A percentile compares a stretch with the other conserved stretches of the same genome.
These are phyloP conservation scores for Phytophthora parvispora DNA, from an alignment of 352 stramenopile genomes.

Conservation along the genomic window DNA sequence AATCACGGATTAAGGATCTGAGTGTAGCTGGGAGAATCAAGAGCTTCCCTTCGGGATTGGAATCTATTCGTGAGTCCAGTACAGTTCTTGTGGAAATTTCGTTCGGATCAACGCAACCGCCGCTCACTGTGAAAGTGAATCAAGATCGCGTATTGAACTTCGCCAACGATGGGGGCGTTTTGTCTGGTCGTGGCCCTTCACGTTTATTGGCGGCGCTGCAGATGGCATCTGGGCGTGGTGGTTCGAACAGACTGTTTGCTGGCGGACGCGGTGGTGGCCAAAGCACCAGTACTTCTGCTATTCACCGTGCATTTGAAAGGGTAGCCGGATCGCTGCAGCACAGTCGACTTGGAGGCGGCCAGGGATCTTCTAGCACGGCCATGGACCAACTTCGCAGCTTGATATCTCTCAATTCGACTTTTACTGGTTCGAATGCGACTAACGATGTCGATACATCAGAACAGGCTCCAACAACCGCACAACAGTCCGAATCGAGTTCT, in stretches of 20 bases:
- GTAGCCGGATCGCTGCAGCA: conserved; percentile 49
- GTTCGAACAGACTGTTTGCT: conserved; percentile 34
- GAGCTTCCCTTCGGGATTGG: conserved; percentile 63
- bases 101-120: conserved; percentile 47
- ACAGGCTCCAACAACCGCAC: conserved; percentile 1
- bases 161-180: conserved; percentile 24
- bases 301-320: conserved; percentile 57
- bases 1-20: conserved; percentile 43
- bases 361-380: conserved; percentile 30
- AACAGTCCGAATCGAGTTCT: conserved; percentile 4
- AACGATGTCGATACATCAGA: conserved; percentile 23
- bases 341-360: conserved; percentile 20
- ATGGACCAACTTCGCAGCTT: conserved; percentile 72
- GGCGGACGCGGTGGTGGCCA: conserved; percentile 16
- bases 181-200: conserved; percentile 45
- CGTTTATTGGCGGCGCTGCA: conserved; percentile 72
- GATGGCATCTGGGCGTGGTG: conserved; percentile 38
- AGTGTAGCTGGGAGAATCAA: conserved; percentile 71
- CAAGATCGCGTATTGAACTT: conserved; percentile 77
- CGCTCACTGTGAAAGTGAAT: conserved; percentile 61
- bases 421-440: conserved; percentile 13
- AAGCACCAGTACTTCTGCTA: conserved; percentile 29
- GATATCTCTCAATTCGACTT: conserved; percentile 44
- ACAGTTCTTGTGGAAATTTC: conserved; percentile 64
- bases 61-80: conserved; percentile 54